Percentiles rank a stretch among this genome's conserved stretches.
Evolutionary conservation across 345 rosid genomes (phyloP).

Genomic region (Isatis tinctoria): DNA sequence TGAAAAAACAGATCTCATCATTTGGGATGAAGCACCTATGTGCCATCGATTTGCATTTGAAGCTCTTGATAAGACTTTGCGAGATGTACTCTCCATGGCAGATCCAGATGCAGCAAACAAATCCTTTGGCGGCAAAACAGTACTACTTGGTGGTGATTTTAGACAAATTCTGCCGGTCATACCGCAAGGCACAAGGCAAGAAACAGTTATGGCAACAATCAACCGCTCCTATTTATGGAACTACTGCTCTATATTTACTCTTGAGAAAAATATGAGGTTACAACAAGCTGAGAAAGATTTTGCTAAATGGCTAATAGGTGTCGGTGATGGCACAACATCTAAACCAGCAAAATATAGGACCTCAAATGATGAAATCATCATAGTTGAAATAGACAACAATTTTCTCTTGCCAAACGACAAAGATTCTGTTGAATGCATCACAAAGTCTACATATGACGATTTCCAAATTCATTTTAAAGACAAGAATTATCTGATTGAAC

Average conservation of each 20-base stretch:
- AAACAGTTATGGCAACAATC: not conserved
- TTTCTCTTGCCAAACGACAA: not conserved
- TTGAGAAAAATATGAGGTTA: not conserved
- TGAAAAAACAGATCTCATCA: not conserved
- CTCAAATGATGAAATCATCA: not conserved
- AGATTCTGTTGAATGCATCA: not conserved
- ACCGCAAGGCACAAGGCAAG: not conserved
- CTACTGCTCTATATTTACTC: not conserved
- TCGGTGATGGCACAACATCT: not conserved
- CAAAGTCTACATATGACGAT: not conserved
- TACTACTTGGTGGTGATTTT: not conserved
- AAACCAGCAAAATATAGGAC: not conserved
- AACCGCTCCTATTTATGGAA: not conserved
- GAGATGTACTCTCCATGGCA: not conserved
- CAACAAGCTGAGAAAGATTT: not conserved
- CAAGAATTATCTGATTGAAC: not conserved
- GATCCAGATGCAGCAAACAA: not conserved
- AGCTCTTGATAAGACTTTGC: not conserved
- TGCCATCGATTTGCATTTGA: not conserved
- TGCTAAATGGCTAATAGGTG: not conserved
- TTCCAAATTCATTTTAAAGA: not conserved
- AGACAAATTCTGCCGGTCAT: not conserved
- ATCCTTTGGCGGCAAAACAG: not conserved
- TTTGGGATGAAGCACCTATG: slow-evolving; percentile 8
- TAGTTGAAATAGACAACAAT: not conserved